phyloP scores from a whole-genome alignment of 192 early-diverging fungal species.

The Gonapodya prolifera region DNA sequence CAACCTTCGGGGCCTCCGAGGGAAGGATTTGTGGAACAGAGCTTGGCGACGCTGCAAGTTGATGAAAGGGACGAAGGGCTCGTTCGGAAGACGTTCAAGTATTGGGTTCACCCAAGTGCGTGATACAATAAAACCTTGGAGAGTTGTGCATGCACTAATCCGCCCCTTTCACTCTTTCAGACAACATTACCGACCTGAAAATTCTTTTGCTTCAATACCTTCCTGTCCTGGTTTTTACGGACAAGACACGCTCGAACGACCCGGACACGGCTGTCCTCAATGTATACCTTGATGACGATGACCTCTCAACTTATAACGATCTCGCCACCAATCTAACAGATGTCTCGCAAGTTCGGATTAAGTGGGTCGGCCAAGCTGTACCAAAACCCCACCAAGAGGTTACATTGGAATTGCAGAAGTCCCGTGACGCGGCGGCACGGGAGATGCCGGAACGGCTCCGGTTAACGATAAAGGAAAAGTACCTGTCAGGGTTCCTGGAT shows the following conservation, averaged over 20 bases:
- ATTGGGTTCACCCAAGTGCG: constrained; percentile 77
- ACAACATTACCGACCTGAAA: constrained; percentile 90
- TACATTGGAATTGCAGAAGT: not conserved
- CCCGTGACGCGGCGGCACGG: not conserved
- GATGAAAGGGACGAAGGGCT: not conserved
- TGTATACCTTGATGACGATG: constrained; percentile 84
- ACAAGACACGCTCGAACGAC: constrained; percentile 37
- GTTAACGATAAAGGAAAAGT: constrained; percentile 87
- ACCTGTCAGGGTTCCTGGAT: constrained; percentile 68
- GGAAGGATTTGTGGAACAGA: not conserved
- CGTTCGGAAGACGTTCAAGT: constrained; percentile 18
- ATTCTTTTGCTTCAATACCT: constrained; percentile 77
- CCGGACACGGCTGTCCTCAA: constrained; percentile 79
- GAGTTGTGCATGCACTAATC: not conserved
- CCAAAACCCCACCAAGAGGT: constrained; percentile 15
- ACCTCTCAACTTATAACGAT: constrained; percentile 73
- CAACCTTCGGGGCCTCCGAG: not conserved
- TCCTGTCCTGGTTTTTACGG: constrained; percentile 73
- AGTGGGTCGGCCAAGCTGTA: constrained; percentile 88
- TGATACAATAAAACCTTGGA: not conserved
- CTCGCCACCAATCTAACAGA: constrained; percentile 75
- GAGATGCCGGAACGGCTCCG: constrained; percentile 45
- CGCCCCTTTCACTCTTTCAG: constrained; percentile 15
- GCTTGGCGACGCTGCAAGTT: not conserved
- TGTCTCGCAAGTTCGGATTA: constrained; percentile 73